Evolutionary conservation across 192 early-diverging fungal species (phyloP), one percentile per base, ranked within the genome.

Genomic region (Linnemannia exigua): DNA sequence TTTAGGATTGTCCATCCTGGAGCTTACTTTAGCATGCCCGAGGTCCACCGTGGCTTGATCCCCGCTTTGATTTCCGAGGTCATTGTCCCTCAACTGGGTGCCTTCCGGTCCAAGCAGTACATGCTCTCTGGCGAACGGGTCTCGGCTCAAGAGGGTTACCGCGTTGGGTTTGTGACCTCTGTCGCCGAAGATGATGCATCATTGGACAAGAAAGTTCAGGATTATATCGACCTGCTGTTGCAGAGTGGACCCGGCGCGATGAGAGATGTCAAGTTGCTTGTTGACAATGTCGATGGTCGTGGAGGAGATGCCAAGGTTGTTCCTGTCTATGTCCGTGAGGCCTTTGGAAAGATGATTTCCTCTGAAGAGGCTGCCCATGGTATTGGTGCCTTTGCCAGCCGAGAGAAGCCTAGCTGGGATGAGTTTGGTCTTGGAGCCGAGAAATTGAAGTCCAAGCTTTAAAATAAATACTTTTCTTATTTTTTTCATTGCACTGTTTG

Each of bases 51-150:
- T 6, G 93, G 93, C 1, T 50, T 94, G 47, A 87, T 94, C n/a
- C 93, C 93, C 1, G 93, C 93, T 48, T 88, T 91, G 77, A 94
- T 94, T 54, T 93, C 92, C 0, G 92, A 91, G 76, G 91, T 88
- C 44, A 90, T 93, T 72, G 90, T 94, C 2, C 91, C 91, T 19
- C 89, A 91, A 81, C 38, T 94, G 5, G 91, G 90, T 5, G 36
- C 63, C 48, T 92, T 89, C 81, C 79, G 85, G 58, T 75, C 92
- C 19, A 88, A 87, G 31, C 88, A 92, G 69, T 93, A 90, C 66
- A 91, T 92, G 91, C 79, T 93, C 52, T 91, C 92, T 0, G 92
- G 90, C 0, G 85, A 89, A 73, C 84, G 80, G 31, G 80, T 94
- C 48, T 85, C 88, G 68, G 76, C 88, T 54, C 72, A 77, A 31